Percentiles rank a stretch among this genome's conserved stretches.
Conservation (phyloP, 257 asterid genomes). For the Solanum peruvianum region DNA sequence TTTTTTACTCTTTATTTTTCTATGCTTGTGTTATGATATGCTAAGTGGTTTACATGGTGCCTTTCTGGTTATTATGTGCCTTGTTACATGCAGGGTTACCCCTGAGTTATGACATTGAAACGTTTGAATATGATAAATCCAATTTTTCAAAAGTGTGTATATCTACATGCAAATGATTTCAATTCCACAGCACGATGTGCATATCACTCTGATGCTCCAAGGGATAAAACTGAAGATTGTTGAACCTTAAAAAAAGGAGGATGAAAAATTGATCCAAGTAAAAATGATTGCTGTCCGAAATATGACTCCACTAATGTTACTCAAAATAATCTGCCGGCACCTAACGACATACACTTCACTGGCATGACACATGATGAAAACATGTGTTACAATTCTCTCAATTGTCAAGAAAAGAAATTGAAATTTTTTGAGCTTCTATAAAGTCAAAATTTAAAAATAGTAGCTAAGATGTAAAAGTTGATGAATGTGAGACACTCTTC, state of each 20-base stretch:
- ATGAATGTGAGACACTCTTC: not conserved
- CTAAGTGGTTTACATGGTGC: too few species aligned
- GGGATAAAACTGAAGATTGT: not conserved
- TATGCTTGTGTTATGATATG: too few species aligned
- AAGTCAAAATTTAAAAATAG: too few species aligned
- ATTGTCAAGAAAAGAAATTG: too few species aligned
- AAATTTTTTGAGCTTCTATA: not conserved
- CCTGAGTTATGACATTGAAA: too few species aligned
- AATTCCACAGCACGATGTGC: not conserved
- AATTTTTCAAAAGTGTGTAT: not conserved
- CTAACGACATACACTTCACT: not conserved
- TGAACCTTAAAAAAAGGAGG: not conserved
- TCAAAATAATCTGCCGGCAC: accelerated
- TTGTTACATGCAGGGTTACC: too few species aligned
- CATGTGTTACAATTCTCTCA: not conserved
- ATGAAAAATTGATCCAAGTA: not conserved
- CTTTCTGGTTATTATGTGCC: too few species aligned
- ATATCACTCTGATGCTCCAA: not conserved
- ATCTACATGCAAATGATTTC: not conserved
- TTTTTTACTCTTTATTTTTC: too few species aligned
- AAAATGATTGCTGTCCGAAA: not conserved
- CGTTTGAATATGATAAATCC: not conserved
- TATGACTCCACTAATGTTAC: not conserved
- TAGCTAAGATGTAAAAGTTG: not conserved
- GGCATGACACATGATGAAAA: not conserved